Percentiles rank a stretch among this genome's conserved stretches.
Conservation (phyloP, 2,329 filamentous ascomycete genomes). For the Pyrenophora graminea region DNA sequence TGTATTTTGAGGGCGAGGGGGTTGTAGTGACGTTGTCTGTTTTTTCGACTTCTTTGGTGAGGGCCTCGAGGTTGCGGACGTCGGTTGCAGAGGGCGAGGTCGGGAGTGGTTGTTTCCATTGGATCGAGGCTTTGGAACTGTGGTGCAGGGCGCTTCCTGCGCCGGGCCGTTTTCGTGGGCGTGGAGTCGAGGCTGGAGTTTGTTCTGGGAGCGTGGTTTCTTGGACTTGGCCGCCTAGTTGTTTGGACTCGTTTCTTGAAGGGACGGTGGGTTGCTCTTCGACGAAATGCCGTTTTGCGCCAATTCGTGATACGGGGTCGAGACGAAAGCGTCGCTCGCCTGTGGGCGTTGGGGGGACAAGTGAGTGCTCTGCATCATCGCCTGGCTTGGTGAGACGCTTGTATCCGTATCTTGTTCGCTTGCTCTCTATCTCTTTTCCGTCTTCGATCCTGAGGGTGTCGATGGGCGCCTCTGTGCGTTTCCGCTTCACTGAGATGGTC, state of each 20-base stretch:
- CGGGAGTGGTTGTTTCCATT: constrained; percentile 11
- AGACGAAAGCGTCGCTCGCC: constrained; percentile 33
- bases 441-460: constrained; percentile 51
- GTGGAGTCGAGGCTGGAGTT: constrained; percentile 13
- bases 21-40: constrained; percentile 14
- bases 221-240: constrained; percentile 6
- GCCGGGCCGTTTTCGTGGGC: constrained; percentile 36
- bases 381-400: constrained; percentile 33
- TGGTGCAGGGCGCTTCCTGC: constrained; percentile 26
- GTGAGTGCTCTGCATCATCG: constrained; percentile 12
- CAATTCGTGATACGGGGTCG: constrained; percentile 20
- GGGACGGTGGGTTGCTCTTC: constrained; percentile 15
- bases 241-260: constrained; percentile 1
- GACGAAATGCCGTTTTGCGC: constrained; percentile 27
- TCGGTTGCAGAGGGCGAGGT: constrained; percentile 29
- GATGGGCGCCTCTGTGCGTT: constrained; percentile 61
- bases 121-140: constrained; percentile 6
- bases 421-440: background rate
- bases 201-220: constrained; percentile 3
- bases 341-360: constrained; percentile 23
- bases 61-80: constrained; percentile 39
- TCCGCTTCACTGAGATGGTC: constrained; percentile 55
- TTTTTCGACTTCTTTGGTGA: constrained; percentile 39
- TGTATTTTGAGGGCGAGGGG: constrained; percentile 34
- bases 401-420: constrained; percentile 15